These are phyloP conservation scores for Plectranthus barbatus DNA, from an alignment of 257 asterid species.

Conservation along the genomic window DNA sequence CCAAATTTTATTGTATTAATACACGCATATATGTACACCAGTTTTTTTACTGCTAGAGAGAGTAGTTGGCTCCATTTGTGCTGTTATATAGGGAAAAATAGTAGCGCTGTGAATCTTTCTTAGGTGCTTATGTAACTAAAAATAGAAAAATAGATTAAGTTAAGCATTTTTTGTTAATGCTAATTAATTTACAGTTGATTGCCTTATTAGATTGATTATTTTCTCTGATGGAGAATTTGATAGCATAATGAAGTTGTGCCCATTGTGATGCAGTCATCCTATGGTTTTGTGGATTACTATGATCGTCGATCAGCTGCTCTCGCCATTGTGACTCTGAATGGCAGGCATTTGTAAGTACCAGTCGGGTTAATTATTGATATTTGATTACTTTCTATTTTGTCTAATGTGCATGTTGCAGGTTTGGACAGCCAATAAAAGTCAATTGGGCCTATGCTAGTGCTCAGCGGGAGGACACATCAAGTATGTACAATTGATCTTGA, in stretches of 20 bases:
- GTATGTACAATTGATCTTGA: slow-evolving; percentile 21
- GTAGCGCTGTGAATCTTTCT: not conserved
- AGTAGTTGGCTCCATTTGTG: too few relatives aligned
- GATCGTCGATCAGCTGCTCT: slow-evolving; percentile 80
- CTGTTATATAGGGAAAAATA: not conserved
- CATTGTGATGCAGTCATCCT: slow-evolving; percentile 65
- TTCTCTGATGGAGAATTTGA: not conserved
- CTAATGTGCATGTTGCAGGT: slow-evolving; percentile 43
- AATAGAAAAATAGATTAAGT: too few relatives aligned
- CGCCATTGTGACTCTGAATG: slow-evolving; percentile 64
- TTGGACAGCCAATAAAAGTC: slow-evolving; percentile 82
- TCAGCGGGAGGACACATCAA: slow-evolving; percentile 83
- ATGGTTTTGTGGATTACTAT: slow-evolving; percentile 81
- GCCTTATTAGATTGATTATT: not conserved
- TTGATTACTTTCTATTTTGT: slow-evolving; percentile 1
- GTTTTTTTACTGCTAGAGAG: too few relatives aligned
- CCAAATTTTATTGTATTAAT: too few relatives aligned
- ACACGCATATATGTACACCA: not conserved
- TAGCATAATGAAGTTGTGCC: not conserved
- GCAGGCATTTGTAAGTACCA: slow-evolving; percentile 64
- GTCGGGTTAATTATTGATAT: not conserved
- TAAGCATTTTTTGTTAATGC: not conserved
- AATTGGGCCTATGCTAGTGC: slow-evolving; percentile 90
- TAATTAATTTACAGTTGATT: not conserved
- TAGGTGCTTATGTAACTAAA: not conserved